Base-by-base conservation (phyloP, 2,329 filamentous ascomycete genomes). In the Botrytis byssoidea region DNA sequence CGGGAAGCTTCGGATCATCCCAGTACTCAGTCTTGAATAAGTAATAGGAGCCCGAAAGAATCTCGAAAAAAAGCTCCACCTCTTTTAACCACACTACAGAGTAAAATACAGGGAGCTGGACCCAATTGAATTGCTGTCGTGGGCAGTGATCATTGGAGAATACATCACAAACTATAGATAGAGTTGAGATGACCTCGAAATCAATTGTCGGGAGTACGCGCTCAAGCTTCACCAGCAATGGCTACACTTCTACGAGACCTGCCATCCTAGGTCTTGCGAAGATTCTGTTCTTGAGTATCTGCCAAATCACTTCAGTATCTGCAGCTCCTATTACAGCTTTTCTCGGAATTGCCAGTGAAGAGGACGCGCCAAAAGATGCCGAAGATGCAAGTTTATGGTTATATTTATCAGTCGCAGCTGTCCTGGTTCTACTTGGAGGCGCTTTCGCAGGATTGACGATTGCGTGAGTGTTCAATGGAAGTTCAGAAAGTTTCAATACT, bases 381-480 rank as follows among this genome's bases (percentile, higher is more conserved):
- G 84, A 87, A 37, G 91, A 92, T 75, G 87, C 90, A 12, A 88
- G 88, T 69, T 84, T 97, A 77, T 97, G 93, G 92, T 85, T 95
- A 64, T 94, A 98, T 80, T 88, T 96, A 75, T 86, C 90, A 73
- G 87, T 94, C 44, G 97, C 95, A 29, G 88, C 93, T 74, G 87
- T 90, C 37, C 87, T 99, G 73, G 96, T 98, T 16, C 85, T 98
- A 75, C 88, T 93, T 0, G 96, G 96, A 76, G 96, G 96, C 76
- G 94, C 93, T 57, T 99, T 99, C 84, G 96, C 96, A 16, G 96
- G 96, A 48, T 84, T 99, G 83, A 99, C 96, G 29, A 94, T 96
- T 81, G 93, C 93, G 88, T 92, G 84, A 82, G 90, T 86, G 66
- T 61, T 44, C n/a, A 44, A 37, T 20, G 29, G 7, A 46, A n/a